phyloP scores from a whole-genome alignment of 208 protist species.

The Leishmania turanica region DNA sequence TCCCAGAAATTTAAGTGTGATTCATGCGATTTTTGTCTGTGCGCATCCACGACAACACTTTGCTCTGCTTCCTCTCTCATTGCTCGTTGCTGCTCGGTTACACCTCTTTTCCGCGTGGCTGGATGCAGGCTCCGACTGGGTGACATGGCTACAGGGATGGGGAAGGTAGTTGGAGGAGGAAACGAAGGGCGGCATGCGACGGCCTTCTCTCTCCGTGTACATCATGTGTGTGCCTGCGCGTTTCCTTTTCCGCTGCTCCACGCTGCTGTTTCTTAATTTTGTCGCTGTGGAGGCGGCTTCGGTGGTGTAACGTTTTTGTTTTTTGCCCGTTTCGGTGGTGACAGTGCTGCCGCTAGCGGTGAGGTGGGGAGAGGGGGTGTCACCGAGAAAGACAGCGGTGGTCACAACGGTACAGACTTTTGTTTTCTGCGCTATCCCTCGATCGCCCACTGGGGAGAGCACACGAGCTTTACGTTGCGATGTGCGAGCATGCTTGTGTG shows the following conservation, averaged over 20 bases:
- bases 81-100: background rate
- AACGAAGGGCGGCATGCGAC: background rate
- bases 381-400: background rate
- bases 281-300: too few species aligned
- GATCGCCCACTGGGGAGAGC: background rate
- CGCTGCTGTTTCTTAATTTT: background rate
- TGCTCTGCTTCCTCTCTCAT: background rate
- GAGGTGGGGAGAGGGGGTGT: background rate
- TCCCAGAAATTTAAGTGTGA: conserved; percentile 80
- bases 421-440: background rate
- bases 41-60: background rate
- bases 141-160: background rate
- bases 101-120: background rate
- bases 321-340: background rate
- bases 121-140: background rate
- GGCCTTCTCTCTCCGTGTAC: background rate
- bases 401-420: background rate
- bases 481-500: background rate
- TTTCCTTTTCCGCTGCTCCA: background rate
- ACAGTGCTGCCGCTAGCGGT: background rate
- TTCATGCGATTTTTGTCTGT: background rate
- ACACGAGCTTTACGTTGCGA: background rate
- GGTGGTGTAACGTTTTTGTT: background rate
- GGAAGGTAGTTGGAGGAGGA: background rate
- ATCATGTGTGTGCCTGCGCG: background rate